Conservation (phyloP, 2,329 filamentous ascomycete species). For the Sporothrix variecibatus region DNA sequence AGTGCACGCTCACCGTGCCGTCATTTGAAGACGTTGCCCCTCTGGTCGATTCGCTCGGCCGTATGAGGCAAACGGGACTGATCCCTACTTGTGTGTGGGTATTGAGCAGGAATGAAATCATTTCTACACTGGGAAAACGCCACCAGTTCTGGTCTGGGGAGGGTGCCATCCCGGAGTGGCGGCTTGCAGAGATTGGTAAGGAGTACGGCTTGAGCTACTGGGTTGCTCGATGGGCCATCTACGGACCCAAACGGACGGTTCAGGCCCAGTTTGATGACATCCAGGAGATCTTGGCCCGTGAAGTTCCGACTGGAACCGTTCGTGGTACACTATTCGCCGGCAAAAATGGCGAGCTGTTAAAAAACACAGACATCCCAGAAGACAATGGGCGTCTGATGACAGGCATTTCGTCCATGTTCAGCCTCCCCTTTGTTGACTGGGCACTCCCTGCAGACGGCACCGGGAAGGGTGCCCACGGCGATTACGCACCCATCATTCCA, state of each 20-base stretch:
- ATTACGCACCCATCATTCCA: constrained; percentile 3
- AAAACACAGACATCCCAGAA: neutral
- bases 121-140: neutral
- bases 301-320: neutral
- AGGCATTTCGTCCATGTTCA: constrained; percentile 6
- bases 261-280: constrained; percentile 11
- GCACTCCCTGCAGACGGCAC: neutral
- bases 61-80: neutral
- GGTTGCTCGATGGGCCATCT: neutral
- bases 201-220: neutral
- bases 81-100: constrained; percentile 5
- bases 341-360: neutral
- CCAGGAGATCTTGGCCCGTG: neutral
- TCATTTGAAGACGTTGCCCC: neutral
- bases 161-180: constrained; percentile 3
- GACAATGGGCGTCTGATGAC: neutral
- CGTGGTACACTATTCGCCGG: neutral
- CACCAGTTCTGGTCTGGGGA: neutral
- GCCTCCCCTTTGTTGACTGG: constrained; percentile 13
- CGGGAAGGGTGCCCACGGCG: constrained; percentile 7
- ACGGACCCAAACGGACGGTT: neutral
- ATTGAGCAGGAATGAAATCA: constrained; percentile 11
- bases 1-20: neutral
- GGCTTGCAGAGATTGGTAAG: neutral
- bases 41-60: neutral